phyloP scores from a whole-genome alignment of 495 filamentous ascomycete species.

The Aspergillus sclerotiicarbonarius region DNA sequence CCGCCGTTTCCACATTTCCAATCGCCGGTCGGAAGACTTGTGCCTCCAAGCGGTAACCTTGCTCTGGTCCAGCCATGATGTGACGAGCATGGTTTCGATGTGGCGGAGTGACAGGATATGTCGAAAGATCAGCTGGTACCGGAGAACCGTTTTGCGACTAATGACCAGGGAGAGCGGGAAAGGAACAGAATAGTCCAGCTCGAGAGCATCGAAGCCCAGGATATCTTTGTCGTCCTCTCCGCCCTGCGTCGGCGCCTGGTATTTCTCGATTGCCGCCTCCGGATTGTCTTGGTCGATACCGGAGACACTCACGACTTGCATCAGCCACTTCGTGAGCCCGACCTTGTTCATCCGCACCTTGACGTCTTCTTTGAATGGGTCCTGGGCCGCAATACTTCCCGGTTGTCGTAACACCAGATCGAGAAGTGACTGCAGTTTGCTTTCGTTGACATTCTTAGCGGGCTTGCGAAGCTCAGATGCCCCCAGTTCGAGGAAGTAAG shows the following conservation, averaged over 20 bases:
- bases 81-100: conserved; percentile 77
- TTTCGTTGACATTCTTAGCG: conserved; percentile 80
- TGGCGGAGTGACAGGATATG: conserved; percentile 86
- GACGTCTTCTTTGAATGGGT: conserved; percentile 97
- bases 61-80: conserved; percentile 86
- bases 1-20: conserved; percentile 90
- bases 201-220: conserved; percentile 83
- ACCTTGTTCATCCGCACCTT: conserved; percentile 96
- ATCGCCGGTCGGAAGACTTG: conserved; percentile 64
- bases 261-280: conserved; percentile 55
- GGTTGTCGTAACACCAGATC: conserved; percentile 94
- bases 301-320: conserved; percentile 92
- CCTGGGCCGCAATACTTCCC: conserved; percentile 87
- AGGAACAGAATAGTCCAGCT: conserved; percentile 90
- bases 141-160: conserved; percentile 89
- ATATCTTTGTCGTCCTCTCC: conserved; percentile 80
- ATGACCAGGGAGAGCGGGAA: conserved; percentile 98
- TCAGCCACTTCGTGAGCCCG: conserved; percentile 85
- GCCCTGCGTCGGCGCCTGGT: conserved; percentile 48
- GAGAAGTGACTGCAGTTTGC: conserved; percentile 89
- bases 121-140: conserved; percentile 94
- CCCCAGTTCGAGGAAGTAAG: conserved; percentile 91
- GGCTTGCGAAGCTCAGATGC: conserved; percentile 85
- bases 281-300: conserved; percentile 82
- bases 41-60: conserved; percentile 82